Evolutionary conservation across 1,284 basidiomycete genomes (phyloP), one percentile per base, ranked within the genome.

Genomic region (Melampsora larici-populina): DNA sequence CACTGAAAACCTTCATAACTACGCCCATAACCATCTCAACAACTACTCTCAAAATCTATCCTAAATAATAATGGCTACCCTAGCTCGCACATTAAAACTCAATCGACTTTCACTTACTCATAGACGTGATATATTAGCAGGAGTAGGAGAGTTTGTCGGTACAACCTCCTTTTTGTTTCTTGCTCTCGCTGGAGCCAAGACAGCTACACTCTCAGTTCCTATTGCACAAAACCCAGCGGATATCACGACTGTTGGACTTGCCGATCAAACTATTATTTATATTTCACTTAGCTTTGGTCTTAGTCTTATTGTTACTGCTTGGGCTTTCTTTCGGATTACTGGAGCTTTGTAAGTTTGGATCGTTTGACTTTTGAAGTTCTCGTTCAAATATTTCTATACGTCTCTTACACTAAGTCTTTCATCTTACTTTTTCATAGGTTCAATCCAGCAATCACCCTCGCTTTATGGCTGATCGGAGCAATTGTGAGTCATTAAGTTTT

Each of bases 221-320:
- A 24, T 58, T 58, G 8, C 55, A 7, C 21, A 24, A 7, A 29
- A 58, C 55, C 11, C 55, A 29, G 26, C 26, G 7, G 55, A 24
- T 8, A 36, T 58, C 8, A 70, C 65, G 33, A 80, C 68, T 55
- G 70, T 69, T 11, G 60, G 80, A 1, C 73, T 79, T 13, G 79
- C 81, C 78, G 80, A 84, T 70, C 70, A 81, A 18, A 81, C 80
- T 51, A 82, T 86, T 58, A 82, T 86, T 40, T 86, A 83, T 82
- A 86, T 86, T 70, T 82, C 85, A 36, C 80, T 86, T 55, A 84
- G 84, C 24, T 87, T 87, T 80, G 86, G 86, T 11, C 84, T 86
- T 80, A 84, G 83, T 13, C 82, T 86, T 29, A 81, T 82, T 13
- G 84, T 85, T 65, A 83, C 82, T 71, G 85, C 84, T 9, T 86